Percentiles rank a stretch among this genome's conserved stretches.
phyloP scores from a whole-genome alignment of 2,329 filamentous ascomycete species.

The Eutypella sp. region DNA sequence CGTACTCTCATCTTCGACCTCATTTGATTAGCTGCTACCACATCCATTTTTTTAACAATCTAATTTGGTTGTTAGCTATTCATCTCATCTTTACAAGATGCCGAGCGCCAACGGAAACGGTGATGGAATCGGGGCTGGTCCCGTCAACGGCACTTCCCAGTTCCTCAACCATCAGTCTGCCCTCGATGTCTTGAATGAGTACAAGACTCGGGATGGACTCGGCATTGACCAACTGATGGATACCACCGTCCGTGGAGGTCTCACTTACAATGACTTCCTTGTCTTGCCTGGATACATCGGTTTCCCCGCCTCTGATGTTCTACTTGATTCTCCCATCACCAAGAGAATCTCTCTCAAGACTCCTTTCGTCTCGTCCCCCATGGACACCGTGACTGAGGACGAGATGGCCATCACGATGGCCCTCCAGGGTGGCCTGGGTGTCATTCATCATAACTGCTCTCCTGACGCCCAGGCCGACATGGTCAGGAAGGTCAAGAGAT shows the following conservation, averaged over 20 bases:
- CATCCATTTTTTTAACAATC: constrained; percentile 21
- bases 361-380: constrained; percentile 93
- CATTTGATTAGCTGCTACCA: constrained; percentile 25
- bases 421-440: constrained; percentile 79
- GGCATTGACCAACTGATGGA: constrained; percentile 83
- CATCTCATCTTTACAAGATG: constrained; percentile 50
- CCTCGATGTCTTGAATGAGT: constrained; percentile 76
- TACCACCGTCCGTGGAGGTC: constrained; percentile 83
- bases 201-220: constrained; percentile 77
- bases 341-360: constrained; percentile 96
- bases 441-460: constrained; percentile 99
- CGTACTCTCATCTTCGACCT: constrained; percentile 41
- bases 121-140: no score
- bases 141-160: constrained; percentile 48
- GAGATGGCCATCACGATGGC: constrained; percentile 99
- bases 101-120: constrained; percentile 67
- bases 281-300: constrained; percentile 96
- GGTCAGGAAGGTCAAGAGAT: constrained; percentile 98
- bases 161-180: constrained; percentile 71
- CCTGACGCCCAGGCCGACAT: constrained; percentile 95
- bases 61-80: constrained; percentile 14
- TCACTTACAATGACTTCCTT: constrained; percentile 99
- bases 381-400: constrained; percentile 99
- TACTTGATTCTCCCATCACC: constrained; percentile 85
- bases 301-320: constrained; percentile 86